Percentiles rank a stretch among this genome's conserved stretches.
Conservation (phyloP, 1,139 yeast species). For the Kluyveromyces marxianus region DNA sequence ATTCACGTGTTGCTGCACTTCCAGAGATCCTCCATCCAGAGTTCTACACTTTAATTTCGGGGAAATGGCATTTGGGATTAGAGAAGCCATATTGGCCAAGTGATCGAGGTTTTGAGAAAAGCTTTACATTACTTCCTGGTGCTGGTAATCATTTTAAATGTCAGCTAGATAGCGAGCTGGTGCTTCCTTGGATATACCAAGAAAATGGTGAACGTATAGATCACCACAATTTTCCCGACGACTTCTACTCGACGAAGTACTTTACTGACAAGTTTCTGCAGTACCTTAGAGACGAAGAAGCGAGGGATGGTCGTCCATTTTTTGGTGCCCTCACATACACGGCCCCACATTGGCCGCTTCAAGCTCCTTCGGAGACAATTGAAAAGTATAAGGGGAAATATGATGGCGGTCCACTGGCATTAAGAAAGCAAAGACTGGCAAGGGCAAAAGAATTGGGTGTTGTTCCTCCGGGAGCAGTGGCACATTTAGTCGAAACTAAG, state of each 20-base stretch:
- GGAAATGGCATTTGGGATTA: constrained; percentile 55
- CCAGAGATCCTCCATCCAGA: constrained; percentile 47
- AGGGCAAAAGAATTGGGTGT: constrained; percentile 40
- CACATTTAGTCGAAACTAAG: constrained; percentile 41
- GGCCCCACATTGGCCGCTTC: constrained; percentile 59
- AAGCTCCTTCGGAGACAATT: constrained; percentile 43
- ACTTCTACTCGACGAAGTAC: constrained; percentile 40
- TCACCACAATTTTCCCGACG: constrained; percentile 32
- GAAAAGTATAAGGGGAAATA: constrained; percentile 44
- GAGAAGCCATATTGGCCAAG: constrained; percentile 44
- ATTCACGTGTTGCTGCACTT: constrained; percentile 45
- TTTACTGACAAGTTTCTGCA: constrained; percentile 41
- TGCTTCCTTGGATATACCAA: constrained; percentile 19
- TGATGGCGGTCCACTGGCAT: constrained; percentile 41
- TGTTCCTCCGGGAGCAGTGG: constrained; percentile 37
- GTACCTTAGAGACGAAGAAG: constrained; percentile 29
- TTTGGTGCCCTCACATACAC: constrained; percentile 48
- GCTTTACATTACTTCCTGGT: constrained; percentile 48
- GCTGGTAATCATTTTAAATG: constrained; percentile 52
- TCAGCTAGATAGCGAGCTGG: constrained; percentile 34
- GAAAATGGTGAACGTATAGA: constrained; percentile 21
- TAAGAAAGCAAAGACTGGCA: constrained; percentile 36
- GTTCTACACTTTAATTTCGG: constrained; percentile 44
- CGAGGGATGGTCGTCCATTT: constrained; percentile 39
- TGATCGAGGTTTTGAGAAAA: constrained; percentile 44